Percentiles rank a stretch among this genome's conserved stretches.
Evolutionary conservation across 1,139 yeast genomes (phyloP).

Genomic region (Candida pseudoviswanathii): DNA sequence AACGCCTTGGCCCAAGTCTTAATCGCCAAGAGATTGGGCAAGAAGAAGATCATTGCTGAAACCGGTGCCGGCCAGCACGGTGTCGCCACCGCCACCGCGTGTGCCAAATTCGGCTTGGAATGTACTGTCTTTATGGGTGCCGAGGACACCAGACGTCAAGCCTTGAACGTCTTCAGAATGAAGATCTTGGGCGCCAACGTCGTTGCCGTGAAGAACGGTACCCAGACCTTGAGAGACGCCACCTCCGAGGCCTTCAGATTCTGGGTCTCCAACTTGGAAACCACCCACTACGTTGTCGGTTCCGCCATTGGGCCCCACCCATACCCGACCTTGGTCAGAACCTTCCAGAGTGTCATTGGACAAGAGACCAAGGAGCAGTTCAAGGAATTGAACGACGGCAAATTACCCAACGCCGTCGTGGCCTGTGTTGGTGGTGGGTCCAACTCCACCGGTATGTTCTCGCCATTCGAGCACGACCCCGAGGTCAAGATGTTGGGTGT

Average conservation of each 20-base stretch:
- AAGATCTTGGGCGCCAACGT: constrained; percentile 94
- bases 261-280: constrained; percentile 87
- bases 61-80: constrained; percentile 99
- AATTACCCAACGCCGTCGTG: constrained; percentile 87
- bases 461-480: constrained; percentile 83
- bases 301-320: constrained; percentile 99
- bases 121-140: constrained; percentile 99
- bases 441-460: constrained; percentile 93
- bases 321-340: constrained; percentile 94
- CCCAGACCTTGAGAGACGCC: constrained; percentile 94
- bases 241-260: constrained; percentile 94
- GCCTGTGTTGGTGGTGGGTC: constrained; percentile 99
- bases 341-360: constrained; percentile 98
- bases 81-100: constrained; percentile 98
- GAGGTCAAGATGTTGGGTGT: constrained; percentile 85
- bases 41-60: constrained; percentile 90
- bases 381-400: constrained; percentile 72
- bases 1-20: constrained; percentile 95
- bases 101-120: constrained; percentile 94
- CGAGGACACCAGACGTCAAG: constrained; percentile 98
- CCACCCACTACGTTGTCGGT: constrained; percentile 94
- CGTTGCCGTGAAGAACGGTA: constrained; percentile 90
- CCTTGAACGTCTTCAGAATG: constrained; percentile 96
- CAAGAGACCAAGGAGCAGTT: constrained; percentile 92
- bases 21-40: constrained; percentile 90